A percentile compares a stretch with the other conserved stretches of the same genome.
phyloP scores from a whole-genome alignment of 257 asterid genomes.

The Orobanche coerulescens region DNA sequence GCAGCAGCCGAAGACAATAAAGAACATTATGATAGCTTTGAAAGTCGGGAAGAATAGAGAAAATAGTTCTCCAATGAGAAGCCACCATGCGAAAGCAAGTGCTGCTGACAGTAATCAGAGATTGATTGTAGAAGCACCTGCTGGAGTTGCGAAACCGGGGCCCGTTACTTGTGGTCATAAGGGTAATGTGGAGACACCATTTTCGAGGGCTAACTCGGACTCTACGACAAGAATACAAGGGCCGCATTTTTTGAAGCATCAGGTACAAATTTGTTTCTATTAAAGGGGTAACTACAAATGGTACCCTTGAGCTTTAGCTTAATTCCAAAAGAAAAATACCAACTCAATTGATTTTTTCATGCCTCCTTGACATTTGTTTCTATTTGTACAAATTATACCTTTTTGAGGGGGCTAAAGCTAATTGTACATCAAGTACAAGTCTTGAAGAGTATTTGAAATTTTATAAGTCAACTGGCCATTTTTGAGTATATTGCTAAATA shows the following conservation, averaged over 20 bases:
- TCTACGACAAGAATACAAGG: conserved; percentile 40
- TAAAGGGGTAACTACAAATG: neutral
- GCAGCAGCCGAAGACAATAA: conserved; percentile 61
- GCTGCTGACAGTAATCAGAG: conserved; percentile 36
- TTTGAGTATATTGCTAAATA: neutral
- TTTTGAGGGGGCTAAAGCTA: neutral
- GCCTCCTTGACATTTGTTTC: neutral
- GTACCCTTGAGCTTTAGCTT: neutral
- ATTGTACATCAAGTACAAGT: neutral
- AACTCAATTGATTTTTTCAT: neutral
- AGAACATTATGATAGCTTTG: conserved; percentile 67
- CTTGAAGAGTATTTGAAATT: neutral
- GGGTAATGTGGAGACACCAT: conserved; percentile 40
- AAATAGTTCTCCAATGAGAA: conserved; percentile 74
- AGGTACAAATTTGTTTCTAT: conserved; percentile 39
- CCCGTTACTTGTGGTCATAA: conserved; percentile 28
- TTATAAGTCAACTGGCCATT: neutral
- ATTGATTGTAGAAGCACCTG: conserved; percentile 44
- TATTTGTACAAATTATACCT: neutral
- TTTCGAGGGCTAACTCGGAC: conserved; percentile 39
- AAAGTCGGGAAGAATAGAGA: conserved; percentile 84
- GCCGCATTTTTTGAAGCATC: conserved; percentile 54
- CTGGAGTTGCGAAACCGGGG: conserved; percentile 39
- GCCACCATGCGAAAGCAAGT: conserved; percentile 32
- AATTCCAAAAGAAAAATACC: neutral